Percentiles rank a stretch among this genome's conserved stretches.
phyloP scores from a whole-genome alignment of 2,329 filamentous ascomycete genomes.

The Aspergillus alliaceus region DNA sequence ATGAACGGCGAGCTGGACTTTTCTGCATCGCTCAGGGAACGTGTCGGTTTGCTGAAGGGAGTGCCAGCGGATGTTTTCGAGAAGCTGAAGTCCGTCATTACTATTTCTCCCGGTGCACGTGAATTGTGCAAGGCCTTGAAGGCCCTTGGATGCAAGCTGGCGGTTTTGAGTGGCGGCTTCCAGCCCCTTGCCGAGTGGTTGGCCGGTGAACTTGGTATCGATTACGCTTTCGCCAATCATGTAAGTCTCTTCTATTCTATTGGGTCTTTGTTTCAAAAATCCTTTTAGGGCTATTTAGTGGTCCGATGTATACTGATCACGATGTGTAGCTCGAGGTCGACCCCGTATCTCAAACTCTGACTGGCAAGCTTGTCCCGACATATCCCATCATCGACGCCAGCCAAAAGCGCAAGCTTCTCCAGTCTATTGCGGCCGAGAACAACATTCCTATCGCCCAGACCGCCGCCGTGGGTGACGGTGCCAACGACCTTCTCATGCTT shows the following conservation, averaged over 20 bases:
- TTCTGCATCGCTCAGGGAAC: constrained; percentile 74
- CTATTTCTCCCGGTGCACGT: constrained; percentile 77
- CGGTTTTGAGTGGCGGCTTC: constrained; percentile 90
- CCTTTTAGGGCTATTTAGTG: not conserved
- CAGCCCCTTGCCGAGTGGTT: constrained; percentile 86
- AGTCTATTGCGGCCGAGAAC: constrained; percentile 55
- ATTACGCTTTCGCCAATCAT: constrained; percentile 87
- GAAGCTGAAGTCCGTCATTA: constrained; percentile 70
- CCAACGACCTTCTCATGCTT: constrained; percentile 67
- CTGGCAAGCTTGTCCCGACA: constrained; percentile 55
- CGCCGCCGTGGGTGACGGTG: constrained; percentile 63
- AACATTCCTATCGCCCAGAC: constrained; percentile 55
- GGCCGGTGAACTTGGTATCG: constrained; percentile 74
- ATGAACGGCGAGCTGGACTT: constrained; percentile 98
- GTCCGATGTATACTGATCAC: constrained; percentile 3
- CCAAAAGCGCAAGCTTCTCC: constrained; percentile 57
- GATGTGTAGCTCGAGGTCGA: constrained; percentile 50
- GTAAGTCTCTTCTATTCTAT: constrained; percentile 42
- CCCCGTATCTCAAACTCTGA: constrained; percentile 49
- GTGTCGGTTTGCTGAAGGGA: constrained; percentile 78
- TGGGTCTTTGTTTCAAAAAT: not conserved
- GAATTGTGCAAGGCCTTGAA: constrained; percentile 74
- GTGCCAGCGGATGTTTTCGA: constrained; percentile 78
- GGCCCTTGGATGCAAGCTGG: constrained; percentile 78
- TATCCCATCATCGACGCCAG: constrained; percentile 60